These are phyloP conservation scores for Penicillium parvum DNA, from an alignment of 495 filamentous ascomycete genomes.

Conservation along the genomic window DNA sequence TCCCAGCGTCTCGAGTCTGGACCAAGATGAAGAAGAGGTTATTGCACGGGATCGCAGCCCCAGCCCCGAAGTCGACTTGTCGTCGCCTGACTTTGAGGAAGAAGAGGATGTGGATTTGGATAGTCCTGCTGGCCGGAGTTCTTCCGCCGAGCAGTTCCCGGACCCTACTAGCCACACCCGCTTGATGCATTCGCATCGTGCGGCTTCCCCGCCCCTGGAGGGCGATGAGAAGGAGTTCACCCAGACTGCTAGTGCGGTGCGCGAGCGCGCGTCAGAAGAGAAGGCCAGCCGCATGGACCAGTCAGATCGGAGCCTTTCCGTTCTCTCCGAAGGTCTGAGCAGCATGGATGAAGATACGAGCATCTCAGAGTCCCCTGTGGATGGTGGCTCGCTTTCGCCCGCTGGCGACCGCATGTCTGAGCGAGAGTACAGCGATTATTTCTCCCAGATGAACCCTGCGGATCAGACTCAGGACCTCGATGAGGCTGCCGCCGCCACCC, in stretches of 20 bases:
- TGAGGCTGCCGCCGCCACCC: conserved; percentile 34
- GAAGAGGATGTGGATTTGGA: conserved; percentile 51
- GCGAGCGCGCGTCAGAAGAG: conserved; percentile 62
- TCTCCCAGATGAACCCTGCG: conserved; percentile 30
- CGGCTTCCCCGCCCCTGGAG: conserved; percentile 81
- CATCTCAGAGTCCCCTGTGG: conserved; percentile 31
- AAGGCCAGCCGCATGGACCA: conserved; percentile 46
- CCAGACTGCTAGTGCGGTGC: conserved; percentile 82
- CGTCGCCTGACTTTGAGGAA: conserved; percentile 79
- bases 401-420: conserved; percentile 35
- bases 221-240: conserved; percentile 96
- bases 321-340: conserved; percentile 35
- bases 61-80: conserved; percentile 90
- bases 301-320: conserved; percentile 26
- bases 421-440: conserved; percentile 39
- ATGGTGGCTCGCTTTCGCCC: conserved; percentile 32
- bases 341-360: conserved; percentile 30
- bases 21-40: conserved; percentile 64
- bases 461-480: conserved; percentile 30
- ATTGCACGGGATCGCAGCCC: conserved; percentile 70
- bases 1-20: conserved; percentile 75
- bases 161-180: conserved; percentile 32
- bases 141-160: conserved; percentile 42
- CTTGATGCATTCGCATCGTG: conserved; percentile 60
- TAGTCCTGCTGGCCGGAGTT: conserved; percentile 38